Conservation (phyloP, 306 rosid genomes). For the Mimosa pudica region DNA sequence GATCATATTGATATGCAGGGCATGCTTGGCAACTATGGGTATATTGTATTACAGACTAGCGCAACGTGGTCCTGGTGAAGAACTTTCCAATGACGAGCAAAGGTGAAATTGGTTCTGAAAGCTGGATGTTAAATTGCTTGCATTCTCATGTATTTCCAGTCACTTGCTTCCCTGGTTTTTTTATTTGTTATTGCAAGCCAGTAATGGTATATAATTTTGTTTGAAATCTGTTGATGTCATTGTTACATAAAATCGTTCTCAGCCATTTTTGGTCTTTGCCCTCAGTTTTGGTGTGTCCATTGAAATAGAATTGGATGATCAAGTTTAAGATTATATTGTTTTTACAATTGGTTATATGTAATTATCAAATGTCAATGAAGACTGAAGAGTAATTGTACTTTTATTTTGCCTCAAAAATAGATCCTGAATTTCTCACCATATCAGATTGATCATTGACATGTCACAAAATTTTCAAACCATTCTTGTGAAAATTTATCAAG, state of each 20-base stretch:
- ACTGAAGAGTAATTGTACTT: slow-evolving; percentile 20
- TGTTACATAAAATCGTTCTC: slow-evolving; percentile 41
- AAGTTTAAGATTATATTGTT: slow-evolving; percentile 35
- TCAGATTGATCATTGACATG: background rate
- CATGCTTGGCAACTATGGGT: slow-evolving; percentile 99
- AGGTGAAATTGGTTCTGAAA: slow-evolving; percentile 40
- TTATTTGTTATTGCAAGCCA: slow-evolving; percentile 39
- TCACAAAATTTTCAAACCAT: too few species aligned
- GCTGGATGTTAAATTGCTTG: slow-evolving; percentile 38
- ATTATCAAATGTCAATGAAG: slow-evolving; percentile 31
- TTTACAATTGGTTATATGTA: slow-evolving; percentile 42
- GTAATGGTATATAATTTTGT: slow-evolving; percentile 48
- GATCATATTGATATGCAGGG: slow-evolving; percentile 64
- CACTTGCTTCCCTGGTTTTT: slow-evolving; percentile 39
- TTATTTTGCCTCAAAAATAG: slow-evolving; percentile 32
- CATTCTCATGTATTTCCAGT: slow-evolving; percentile 38
- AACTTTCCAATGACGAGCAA: slow-evolving; percentile 58
- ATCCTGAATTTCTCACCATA: slow-evolving; percentile 9
- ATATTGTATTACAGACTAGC: slow-evolving; percentile 97
- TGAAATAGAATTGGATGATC: slow-evolving; percentile 52
- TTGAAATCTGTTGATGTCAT: slow-evolving; percentile 39
- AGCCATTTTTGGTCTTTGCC: slow-evolving; percentile 36
- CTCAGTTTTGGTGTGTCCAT: slow-evolving; percentile 44
- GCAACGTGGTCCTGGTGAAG: slow-evolving; percentile 75
- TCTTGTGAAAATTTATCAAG: slow-evolving; percentile 3